Evolutionary conservation across 2,329 filamentous ascomycete species (phyloP).

Genomic region (Penicillium sp.): DNA sequence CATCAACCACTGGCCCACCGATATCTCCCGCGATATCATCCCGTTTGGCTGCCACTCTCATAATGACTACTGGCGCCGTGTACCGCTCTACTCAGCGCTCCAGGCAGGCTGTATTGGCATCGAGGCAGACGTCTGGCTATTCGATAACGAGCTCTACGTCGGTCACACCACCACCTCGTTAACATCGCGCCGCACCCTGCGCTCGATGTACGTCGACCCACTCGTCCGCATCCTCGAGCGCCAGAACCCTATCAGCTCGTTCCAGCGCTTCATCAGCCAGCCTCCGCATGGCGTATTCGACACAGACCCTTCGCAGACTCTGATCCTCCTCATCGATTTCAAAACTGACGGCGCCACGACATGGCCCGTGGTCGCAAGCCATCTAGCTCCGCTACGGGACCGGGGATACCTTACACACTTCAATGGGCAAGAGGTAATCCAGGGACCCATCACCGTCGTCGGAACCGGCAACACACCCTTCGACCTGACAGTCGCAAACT

Average conservation of each 20-base stretch:
- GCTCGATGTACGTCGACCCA: slow-evolving; percentile 55
- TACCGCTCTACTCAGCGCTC: slow-evolving; percentile 58
- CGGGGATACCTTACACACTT: slow-evolving; percentile 53
- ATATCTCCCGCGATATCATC: slow-evolving; percentile 51
- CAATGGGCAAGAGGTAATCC: slow-evolving; percentile 44
- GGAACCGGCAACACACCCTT: slow-evolving; percentile 56
- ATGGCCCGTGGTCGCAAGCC: slow-evolving; percentile 39
- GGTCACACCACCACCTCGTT: slow-evolving; percentile 54
- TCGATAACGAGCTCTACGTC: slow-evolving; percentile 55
- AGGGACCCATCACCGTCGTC: slow-evolving; percentile 54
- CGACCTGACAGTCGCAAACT: slow-evolving; percentile 47
- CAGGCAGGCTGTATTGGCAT: slow-evolving; percentile 56
- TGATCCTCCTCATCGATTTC: slow-evolving; percentile 57
- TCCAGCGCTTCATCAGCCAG: slow-evolving; percentile 30
- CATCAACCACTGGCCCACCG: slow-evolving; percentile 45
- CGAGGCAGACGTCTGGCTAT: slow-evolving; percentile 60
- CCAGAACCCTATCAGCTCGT: slow-evolving; percentile 48
- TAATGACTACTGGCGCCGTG: slow-evolving; percentile 60
- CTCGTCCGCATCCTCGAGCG: slow-evolving; percentile 50
- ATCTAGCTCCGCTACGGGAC: slow-evolving; percentile 50
- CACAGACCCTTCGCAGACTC: slow-evolving; percentile 47
- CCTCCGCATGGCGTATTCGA: slow-evolving; percentile 53
- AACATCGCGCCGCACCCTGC: slow-evolving; percentile 49
- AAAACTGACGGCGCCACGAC: slow-evolving; percentile 42
- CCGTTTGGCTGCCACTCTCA: slow-evolving; percentile 58